Evolutionary conservation across 441 rosid species (phyloP), one percentile per base, ranked within the genome.

Genomic region (Erodium moschatum): DNA sequence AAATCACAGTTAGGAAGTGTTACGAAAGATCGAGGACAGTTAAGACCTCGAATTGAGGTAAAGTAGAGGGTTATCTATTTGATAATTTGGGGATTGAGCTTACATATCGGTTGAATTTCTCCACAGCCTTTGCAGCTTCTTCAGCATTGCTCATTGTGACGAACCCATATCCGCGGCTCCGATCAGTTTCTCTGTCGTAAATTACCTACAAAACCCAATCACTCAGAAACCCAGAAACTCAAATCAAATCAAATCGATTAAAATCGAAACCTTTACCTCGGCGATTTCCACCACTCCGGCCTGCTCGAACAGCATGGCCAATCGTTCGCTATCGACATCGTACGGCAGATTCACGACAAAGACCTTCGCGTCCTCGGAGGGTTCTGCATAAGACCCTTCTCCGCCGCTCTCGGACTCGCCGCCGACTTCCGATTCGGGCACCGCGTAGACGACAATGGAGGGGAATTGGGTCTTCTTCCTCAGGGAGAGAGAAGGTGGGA

Each of bases 111-210:
- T 86, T 71, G 48, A 88, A 76, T 76, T 79, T 74, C 18, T 89
- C 95, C 0, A 83, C 89, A 73, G 96, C 98, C 74, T 77, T 84
- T 65, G 90, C 98, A 27, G 96, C 92, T 82, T 93, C 96, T 56
- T 87, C 97, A 65, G 87, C 88, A 0, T 86, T 83, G 76, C 96
- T 90, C 97, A 93, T 90, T 3, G 95, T 89, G 71, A 93, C 97
- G 13, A 93, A 93, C 46, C 97, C 98, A 67, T 90, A 93, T 33
- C 98, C 98, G 16, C 98, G 89, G 62, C 98, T 93, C 71, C 75
- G 83, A 70, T 93, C 95, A 12, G 88, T 90, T 67, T 85, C 91
- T 73, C 87, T 83, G 73, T 90, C 85, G 81, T 87, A 90, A 67
- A 90, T 85, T 72, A 93, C 91, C 98, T 93, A 78, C 21, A 40